Evolutionary conservation across 2,329 filamentous ascomycete genomes (phyloP), one percentile per base, ranked within the genome.

Genomic region (Aureobasidium sp.): DNA sequence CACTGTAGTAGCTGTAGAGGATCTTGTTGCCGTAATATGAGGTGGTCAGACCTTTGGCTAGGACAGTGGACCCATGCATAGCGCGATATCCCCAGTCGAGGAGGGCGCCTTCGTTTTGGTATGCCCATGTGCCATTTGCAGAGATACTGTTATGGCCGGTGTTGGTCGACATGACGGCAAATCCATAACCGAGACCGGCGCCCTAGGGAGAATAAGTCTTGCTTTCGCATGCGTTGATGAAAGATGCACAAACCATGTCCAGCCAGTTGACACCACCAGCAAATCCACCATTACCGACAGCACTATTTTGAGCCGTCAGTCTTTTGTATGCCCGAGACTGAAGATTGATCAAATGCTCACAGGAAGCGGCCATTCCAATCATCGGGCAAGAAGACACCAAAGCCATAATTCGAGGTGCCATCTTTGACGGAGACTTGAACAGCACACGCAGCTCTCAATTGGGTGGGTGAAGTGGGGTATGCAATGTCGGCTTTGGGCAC

Each of bases 1-100:
- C 80, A 2, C 75, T 61, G 56, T 76, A 83, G 63, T 83, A 83
- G 6, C 71, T 74, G 49, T 73, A 75, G 11, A 65, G 62, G 1
- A 71, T 68, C 0, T 64, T 60, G 7, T 61, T 68, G 2, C 66
- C 63, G 57, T 81, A 81, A 64, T 76, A 81, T 1, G 67, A 65
- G 27, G 73, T 60, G 1, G 72, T 69, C 10, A 81, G 62, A 12
- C 66, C 53, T 60, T 80, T 80, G 6, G 73, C 73, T 6, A 74
- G 57, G 2, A 69, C 69, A 3, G 77, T 71, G 0, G 75, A 74
- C 6, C 72, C 74, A 59, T 81, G 78, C 64, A 76, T 65, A 4
- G 68, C 66, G 17, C 68, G 62, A 38, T 66, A 69, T 8, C 63
- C 68, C 59, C 62, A 71, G 50, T 75, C 72, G n/a, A 63, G 64